Evolutionary conservation across 2,329 filamentous ascomycete genomes (phyloP), one percentile per base, ranked within the genome.

Genomic region (Claviceps sp.): DNA sequence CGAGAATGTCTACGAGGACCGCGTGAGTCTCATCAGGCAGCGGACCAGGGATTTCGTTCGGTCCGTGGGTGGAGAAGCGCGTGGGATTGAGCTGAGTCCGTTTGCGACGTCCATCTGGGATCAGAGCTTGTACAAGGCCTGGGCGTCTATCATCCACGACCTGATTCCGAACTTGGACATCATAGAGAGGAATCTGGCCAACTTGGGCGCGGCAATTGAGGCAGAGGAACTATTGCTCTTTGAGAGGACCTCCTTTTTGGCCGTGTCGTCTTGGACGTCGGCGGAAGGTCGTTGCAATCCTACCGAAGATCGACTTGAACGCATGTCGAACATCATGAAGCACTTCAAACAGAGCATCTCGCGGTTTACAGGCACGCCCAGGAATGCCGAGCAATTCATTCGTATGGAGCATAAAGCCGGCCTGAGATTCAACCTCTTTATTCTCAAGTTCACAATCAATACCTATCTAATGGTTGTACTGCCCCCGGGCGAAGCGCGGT

Each of bases 41-140:
- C 87, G 88, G 63, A 90, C 87, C 2, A 61, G 67, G 42, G 78
- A 81, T 62, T 75, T 75, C 57, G 70, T 73, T 46, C 61, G 64
- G 50, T 64, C 64, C 5, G 58, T 68, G 22, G 60, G 62, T 44
- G 62, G 64, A 26, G 65, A 64, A 52, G 56, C 65, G 50, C 56
- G 56, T 48, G 55, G 56, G 56, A 56, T 95, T 65, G 79, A 84
- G 57, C 77, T 96, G 55, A 87, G 88, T 54, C 89, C 90, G 54
- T 97, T 95, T 66, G 87, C 89, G 9, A 97, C 91, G 36, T 95
- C 87, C 51, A 98, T 98, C 64, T 98, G 93, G 93, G 93, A 98
- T 64, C 93, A 98, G 72, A 94, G 87, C 52, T 75, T 98, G 40
- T 98, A 97, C 75, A 95, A 95, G 69, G 93, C 93, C 1, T 98